Evolutionary conservation across 371 early-diverging fungal species (phyloP), one percentile per base, ranked within the genome.

Genomic region (Rhizopus stolonifer): DNA sequence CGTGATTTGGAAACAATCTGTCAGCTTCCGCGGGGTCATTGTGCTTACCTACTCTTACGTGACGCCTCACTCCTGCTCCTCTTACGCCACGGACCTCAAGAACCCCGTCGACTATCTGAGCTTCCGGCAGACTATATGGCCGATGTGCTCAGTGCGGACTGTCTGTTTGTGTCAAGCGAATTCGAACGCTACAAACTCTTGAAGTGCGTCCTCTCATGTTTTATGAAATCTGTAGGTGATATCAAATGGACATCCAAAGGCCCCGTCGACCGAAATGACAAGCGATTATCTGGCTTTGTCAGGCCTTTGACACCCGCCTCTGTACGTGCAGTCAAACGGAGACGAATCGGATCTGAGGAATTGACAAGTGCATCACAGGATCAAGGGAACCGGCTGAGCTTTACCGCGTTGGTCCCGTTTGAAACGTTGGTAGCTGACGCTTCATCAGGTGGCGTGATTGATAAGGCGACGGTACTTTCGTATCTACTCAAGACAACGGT

Each of bases 101-200:
- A 73, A 11, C 61, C 77, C 0, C 48, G 48, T 1, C 51, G 54
- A 1, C 45, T 77, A 4, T 67, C 72, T 6, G 53, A 58, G 31
- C 49, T 77, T 14, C 77, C 77, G 0, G 69, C 65, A 3, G 74
- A 77, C 42, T 77, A 73, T 42, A 71, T 77, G 74, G 72, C 74
- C 0, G 77, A 77, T 43, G 66, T 77, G 0, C 52, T 77, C 6
- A 65, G 65, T 60, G 74, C 77, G 0, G 77, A 77, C 42, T 54
- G 61, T 2, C 42, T 77, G 15, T 77, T 67, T 55, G 70, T 77
- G 5, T 29, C 46, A 8, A 57, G 55, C 25, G 77, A 77, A 40
- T 77, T 58, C 47, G 72, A 73, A 22, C 59, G 77, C 2, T 77
- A 77, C 29, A 56, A 56, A 15, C 44, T 77, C 0, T 46, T 77